Evolutionary conservation across 2,329 filamentous ascomycete genomes (phyloP).

Genomic region (Aulographum hederae): DNA sequence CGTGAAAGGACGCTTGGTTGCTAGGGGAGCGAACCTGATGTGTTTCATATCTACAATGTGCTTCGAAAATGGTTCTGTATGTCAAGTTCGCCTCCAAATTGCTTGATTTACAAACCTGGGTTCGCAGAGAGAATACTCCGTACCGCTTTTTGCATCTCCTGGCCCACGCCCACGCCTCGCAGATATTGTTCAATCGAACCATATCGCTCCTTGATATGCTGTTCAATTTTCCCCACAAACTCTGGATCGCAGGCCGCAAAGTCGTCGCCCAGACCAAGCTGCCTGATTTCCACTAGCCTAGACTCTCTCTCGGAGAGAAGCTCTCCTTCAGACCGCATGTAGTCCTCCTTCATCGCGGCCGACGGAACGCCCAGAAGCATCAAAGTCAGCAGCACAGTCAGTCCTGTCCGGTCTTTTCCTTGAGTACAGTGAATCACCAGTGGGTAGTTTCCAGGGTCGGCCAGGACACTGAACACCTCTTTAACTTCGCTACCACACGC

Average conservation of each 20-base stretch:
- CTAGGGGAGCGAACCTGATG: too few relatives aligned
- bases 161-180: too few relatives aligned
- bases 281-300: slow-evolving; percentile 47
- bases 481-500: slow-evolving; percentile 45
- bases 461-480: slow-evolving; percentile 30
- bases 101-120: too few relatives aligned
- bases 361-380: slow-evolving; percentile 40
- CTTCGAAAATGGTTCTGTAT: too few relatives aligned
- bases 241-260: slow-evolving; percentile 49
- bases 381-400: slow-evolving; percentile 50
- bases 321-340: slow-evolving; percentile 43
- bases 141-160: too few relatives aligned
- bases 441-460: slow-evolving; percentile 35
- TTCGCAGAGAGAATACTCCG: too few relatives aligned
- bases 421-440: slow-evolving; percentile 70
- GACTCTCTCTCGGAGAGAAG: slow-evolving; percentile 42
- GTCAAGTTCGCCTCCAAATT: too few relatives aligned
- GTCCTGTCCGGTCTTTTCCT: slow-evolving; percentile 69
- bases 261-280: slow-evolving; percentile 53
- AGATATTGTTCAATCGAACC: slow-evolving; percentile 52
- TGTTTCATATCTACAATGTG: too few relatives aligned
- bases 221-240: slow-evolving; percentile 41
- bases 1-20: too few relatives aligned
- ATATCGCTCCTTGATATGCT: slow-evolving; percentile 41
- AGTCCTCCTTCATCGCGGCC: slow-evolving; percentile 51